phyloP scores from a whole-genome alignment of 1,284 basidiomycete genomes.

The Tremellales sp. region DNA sequence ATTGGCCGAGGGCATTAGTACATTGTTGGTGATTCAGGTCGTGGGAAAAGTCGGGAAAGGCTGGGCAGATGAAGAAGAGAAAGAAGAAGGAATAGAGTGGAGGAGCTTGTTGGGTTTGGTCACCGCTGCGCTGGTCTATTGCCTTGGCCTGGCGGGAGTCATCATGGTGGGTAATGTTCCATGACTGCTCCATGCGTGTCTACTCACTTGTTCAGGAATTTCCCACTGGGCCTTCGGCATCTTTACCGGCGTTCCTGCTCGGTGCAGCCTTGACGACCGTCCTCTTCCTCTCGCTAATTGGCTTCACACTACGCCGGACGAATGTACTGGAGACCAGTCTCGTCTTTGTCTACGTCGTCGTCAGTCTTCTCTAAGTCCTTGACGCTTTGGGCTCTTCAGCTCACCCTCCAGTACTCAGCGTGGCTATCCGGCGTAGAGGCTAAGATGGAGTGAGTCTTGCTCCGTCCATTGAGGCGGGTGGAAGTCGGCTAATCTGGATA shows the following conservation, averaged over 20 bases:
- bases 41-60: conserved; percentile 46
- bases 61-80: conserved; percentile 49
- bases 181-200: neutral
- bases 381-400: neutral
- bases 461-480: neutral
- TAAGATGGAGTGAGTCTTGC: conserved; percentile 42
- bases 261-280: conserved; percentile 43
- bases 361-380: conserved; percentile 60
- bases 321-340: conserved; percentile 89
- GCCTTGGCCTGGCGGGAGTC: conserved; percentile 41
- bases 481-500: conserved; percentile 7
- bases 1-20: conserved; percentile 45
- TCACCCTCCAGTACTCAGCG: conserved; percentile 37
- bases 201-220: conserved; percentile 22
- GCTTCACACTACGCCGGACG: conserved; percentile 78
- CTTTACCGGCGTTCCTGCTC: conserved; percentile 44
- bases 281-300: conserved; percentile 83
- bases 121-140: conserved; percentile 43
- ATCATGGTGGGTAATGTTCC: conserved; percentile 27
- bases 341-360: conserved; percentile 74
- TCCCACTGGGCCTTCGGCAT: conserved; percentile 20
- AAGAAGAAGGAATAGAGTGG: conserved; percentile 47
- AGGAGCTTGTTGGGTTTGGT: conserved; percentile 45
- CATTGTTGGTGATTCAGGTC: conserved; percentile 46
- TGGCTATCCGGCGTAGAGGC: conserved; percentile 47